Percentiles rank a stretch among this genome's conserved stretches.
Evolutionary conservation across 495 filamentous ascomycete genomes (phyloP).

Genomic region (Penicillium paradoxum): DNA sequence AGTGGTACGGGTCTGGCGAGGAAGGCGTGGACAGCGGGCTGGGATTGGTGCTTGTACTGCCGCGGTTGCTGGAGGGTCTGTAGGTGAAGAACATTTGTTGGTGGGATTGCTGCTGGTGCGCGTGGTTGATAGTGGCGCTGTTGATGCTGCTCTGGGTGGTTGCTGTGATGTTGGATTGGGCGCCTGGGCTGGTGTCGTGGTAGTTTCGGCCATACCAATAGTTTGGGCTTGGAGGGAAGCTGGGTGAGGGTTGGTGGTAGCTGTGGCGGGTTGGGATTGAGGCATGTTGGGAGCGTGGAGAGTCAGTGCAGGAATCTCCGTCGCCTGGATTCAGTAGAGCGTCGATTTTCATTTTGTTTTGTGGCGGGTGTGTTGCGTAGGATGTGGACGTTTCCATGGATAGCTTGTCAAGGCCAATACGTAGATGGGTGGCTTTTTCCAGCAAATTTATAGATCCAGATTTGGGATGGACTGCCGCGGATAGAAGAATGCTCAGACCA

Average conservation of each 20-base stretch:
- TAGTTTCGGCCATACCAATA: slow-evolving; percentile 29
- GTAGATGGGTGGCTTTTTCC: too few relatives aligned
- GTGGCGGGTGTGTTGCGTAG: slow-evolving; percentile 20
- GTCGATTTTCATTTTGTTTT: slow-evolving; percentile 41
- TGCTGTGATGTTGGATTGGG: slow-evolving; percentile 9
- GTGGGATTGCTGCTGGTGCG: slow-evolving; percentile 2
- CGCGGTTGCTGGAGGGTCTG: slow-evolving; percentile 6
- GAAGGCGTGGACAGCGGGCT: slow-evolving; percentile 17
- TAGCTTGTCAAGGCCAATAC: background rate
- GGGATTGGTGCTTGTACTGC: slow-evolving; percentile 4
- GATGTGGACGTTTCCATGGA: slow-evolving; percentile 16
- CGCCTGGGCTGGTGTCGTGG: slow-evolving; percentile 22
- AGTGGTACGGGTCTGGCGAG: slow-evolving; percentile 33
- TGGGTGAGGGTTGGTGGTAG: slow-evolving; percentile 19
- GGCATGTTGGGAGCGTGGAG: slow-evolving; percentile 24
- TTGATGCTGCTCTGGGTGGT: slow-evolving; percentile 16
- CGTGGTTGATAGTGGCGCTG: slow-evolving; percentile 9
- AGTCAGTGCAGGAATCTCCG: slow-evolving; percentile 7
- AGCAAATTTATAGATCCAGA: background rate
- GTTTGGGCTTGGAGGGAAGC: slow-evolving; percentile 29
- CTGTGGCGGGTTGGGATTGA: slow-evolving; percentile 10
- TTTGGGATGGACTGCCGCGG: too few relatives aligned
- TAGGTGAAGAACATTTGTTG: slow-evolving; percentile 25
- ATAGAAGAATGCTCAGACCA: background rate
- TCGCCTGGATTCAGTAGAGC: slow-evolving; percentile 30